These are phyloP conservation scores for Fusarium succisae DNA, from an alignment of 2,329 filamentous ascomycete genomes.

Conservation along the genomic window DNA sequence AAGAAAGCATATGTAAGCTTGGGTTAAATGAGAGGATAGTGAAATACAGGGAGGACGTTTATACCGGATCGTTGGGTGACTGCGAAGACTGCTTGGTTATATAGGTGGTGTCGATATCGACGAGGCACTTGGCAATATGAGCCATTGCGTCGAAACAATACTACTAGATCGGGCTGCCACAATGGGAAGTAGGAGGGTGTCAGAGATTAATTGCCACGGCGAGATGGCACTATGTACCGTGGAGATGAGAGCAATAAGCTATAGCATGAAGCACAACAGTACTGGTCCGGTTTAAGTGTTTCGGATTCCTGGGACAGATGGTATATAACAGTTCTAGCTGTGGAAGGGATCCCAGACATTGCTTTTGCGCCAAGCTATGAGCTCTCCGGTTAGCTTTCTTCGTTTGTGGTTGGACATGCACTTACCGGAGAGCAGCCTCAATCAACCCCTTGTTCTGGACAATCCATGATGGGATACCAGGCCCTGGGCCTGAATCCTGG, in stretches of 20 bases:
- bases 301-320: slow-evolving; percentile 41
- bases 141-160: slow-evolving; percentile 58
- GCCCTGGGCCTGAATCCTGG: slow-evolving; percentile 22
- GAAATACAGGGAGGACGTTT: slow-evolving; percentile 15
- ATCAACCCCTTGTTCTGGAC: slow-evolving; percentile 33
- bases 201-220: slow-evolving; percentile 37
- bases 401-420: slow-evolving; percentile 35
- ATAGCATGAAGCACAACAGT: slow-evolving; percentile 35
- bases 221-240: slow-evolving; percentile 32
- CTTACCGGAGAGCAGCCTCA: slow-evolving; percentile 30
- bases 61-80: slow-evolving; percentile 57
- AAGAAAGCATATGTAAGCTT: slow-evolving; percentile 27
- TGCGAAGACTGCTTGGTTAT: slow-evolving; percentile 61
- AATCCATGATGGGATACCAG: slow-evolving; percentile 29
- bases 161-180: slow-evolving; percentile 30
- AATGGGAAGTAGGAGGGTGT: slow-evolving; percentile 39
- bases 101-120: slow-evolving; percentile 59
- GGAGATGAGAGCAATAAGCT: slow-evolving; percentile 26
- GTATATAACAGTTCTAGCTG: slow-evolving; percentile 41
- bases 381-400: slow-evolving; percentile 30
- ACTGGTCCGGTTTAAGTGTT: slow-evolving; percentile 39
- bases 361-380: slow-evolving; percentile 36
- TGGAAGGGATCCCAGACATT: slow-evolving; percentile 40
- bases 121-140: slow-evolving; percentile 70
- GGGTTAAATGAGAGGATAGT: slow-evolving; percentile 1